Conservation (phyloP, 1,139 yeast species). For the Pichia sp. region DNA sequence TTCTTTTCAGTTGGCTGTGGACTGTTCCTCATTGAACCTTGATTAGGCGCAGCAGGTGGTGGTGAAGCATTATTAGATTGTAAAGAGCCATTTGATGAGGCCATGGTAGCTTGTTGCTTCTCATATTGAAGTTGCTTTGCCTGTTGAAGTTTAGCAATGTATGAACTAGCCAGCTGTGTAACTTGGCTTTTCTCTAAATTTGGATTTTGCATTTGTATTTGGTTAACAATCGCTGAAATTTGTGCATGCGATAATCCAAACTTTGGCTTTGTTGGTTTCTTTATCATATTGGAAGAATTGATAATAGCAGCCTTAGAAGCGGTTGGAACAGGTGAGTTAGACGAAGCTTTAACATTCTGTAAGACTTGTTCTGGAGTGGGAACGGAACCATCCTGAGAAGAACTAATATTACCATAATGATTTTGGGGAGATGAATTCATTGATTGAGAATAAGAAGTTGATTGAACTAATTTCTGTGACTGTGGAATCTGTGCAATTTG, state of each 20-base stretch:
- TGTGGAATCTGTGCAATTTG: slow-evolving; percentile 2
- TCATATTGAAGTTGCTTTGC: slow-evolving; percentile 14
- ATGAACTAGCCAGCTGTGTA: slow-evolving; percentile 64
- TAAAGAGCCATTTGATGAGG: slow-evolving; percentile 15
- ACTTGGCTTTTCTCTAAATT: slow-evolving; percentile 64
- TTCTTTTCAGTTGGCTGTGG: slow-evolving; percentile 4
- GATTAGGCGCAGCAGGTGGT: slow-evolving; percentile 11
- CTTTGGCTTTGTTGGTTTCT: slow-evolving; percentile 17
- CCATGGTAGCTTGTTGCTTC: slow-evolving; percentile 21
- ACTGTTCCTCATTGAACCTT: not conserved
- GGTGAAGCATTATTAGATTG: slow-evolving; percentile 20
- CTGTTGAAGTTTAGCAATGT: slow-evolving; percentile 54
- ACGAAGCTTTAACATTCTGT: slow-evolving; percentile 9
- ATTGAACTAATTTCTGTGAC: slow-evolving; percentile 3
- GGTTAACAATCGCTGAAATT: slow-evolving; percentile 62
- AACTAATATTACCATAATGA: not conserved
- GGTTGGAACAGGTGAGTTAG: slow-evolving; percentile 12
- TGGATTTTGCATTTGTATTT: slow-evolving; percentile 67
- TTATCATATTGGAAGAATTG: slow-evolving; percentile 17
- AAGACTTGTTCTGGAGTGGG: slow-evolving; percentile 30
- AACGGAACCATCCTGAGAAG: slow-evolving; percentile 11
- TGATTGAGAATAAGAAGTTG: slow-evolving; percentile 3
- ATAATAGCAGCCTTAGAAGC: slow-evolving; percentile 7
- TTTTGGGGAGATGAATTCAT: slow-evolving; percentile 6
- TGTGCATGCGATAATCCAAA: slow-evolving; percentile 55